Evolutionary conservation across 1,284 basidiomycete genomes (phyloP), one percentile per base, ranked within the genome.

Genomic region (Ceratobasidium papillatum): DNA sequence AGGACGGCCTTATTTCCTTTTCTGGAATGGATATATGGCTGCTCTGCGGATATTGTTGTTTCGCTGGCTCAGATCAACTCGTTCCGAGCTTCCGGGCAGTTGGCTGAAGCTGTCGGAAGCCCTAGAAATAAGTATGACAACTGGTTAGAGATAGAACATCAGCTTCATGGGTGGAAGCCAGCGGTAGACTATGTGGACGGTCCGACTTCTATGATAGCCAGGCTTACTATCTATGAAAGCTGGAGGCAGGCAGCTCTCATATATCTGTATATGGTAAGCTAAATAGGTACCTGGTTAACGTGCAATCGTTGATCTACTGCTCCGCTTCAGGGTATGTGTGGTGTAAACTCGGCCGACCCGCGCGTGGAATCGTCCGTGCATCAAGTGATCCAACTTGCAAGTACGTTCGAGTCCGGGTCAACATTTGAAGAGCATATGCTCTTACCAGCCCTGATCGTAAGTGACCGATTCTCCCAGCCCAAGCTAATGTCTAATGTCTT

Each of bases 191-290:
- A 45, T 32, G 34, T 45, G 7, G 56, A 51, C 27, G 68, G 51
- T 1, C n/a, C 68, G 5, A 32, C 19, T 5, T 27, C 25, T 5
- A 27, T 30, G 14, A 27, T 72, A 27, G 43, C 30, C 17, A 72
- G 68, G 19, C 9, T 72, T 27, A 30, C 56, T 7, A 22, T 72
- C 25, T 45, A 36, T 3, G 68, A 72, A 36, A 19, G 32, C 25
- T 72, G 68, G 68, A 56, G 68, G 22, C 56, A 72, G 9, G 56
- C 54, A 17, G 68, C n/a, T n/a, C 45, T 72, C 3, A 72, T 72
- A 61, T 72, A 59, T 27, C 17, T 72, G 41, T 72, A 49, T 51
- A 72, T 51, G 43, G 68, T 72, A 43, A n/a, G 65, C 41, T 41
- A 4, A 41, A 61, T 43, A 7, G 30, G 4, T 8, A 14, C 14